phyloP scores from a whole-genome alignment of 306 rosid species.

The Inga laurina region DNA sequence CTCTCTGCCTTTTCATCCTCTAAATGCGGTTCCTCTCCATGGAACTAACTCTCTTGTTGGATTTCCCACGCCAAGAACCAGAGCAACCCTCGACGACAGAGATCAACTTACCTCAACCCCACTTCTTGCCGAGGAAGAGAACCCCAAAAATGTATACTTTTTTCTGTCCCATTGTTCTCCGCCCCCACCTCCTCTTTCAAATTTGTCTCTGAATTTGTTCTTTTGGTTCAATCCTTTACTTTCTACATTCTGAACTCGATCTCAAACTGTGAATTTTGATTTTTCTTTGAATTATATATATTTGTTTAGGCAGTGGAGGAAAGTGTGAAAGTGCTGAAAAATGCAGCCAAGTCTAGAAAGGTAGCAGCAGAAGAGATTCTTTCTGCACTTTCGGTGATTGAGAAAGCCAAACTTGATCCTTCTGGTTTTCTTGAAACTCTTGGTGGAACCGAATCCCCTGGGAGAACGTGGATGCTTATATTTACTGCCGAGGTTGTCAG shows the following conservation, averaged over 20 bases:
- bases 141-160: slow-evolving; percentile 26
- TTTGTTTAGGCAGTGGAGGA: slow-evolving; percentile 47
- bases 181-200: not conserved
- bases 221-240: not conserved
- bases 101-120: slow-evolving; percentile 55
- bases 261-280: not conserved
- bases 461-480: slow-evolving; percentile 63
- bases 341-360: slow-evolving; percentile 75
- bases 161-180: not conserved
- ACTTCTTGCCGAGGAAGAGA: slow-evolving; percentile 36
- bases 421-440: slow-evolving; percentile 72
- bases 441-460: slow-evolving; percentile 84
- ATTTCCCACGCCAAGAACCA: slow-evolving; percentile 28
- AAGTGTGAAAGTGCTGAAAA: slow-evolving; percentile 75
- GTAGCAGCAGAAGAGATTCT: slow-evolving; percentile 65
- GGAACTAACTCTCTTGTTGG: slow-evolving; percentile 24
- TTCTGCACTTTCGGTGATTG: slow-evolving; percentile 72
- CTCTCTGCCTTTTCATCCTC: slow-evolving; percentile 23
- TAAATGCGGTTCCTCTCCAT: slow-evolving; percentile 32
- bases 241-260: not conserved
- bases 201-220: not conserved
- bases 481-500: not conserved
- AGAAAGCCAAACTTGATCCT: slow-evolving; percentile 81
- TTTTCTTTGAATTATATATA: slow-evolving; percentile 16
- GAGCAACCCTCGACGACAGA: slow-evolving; percentile 46